Evolutionary conservation across 495 filamentous ascomycete genomes (phyloP).

Genomic region (Choiromyces venosus): DNA sequence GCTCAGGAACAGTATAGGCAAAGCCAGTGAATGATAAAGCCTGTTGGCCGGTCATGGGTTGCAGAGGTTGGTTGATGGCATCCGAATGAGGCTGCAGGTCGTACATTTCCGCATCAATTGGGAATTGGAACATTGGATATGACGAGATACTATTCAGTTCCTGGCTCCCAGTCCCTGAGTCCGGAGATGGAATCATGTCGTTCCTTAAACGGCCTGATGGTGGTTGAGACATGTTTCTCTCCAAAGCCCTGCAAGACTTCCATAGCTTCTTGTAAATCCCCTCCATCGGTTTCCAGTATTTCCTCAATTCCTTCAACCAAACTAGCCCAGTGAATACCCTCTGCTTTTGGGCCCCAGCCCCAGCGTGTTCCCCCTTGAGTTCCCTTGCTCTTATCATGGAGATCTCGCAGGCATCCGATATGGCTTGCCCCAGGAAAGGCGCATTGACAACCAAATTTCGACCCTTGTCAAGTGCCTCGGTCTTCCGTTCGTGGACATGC

Average conservation of each 20-base stretch:
- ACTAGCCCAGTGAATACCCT: slow-evolving; percentile 31
- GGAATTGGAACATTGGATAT: slow-evolving; percentile 30
- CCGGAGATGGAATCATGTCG: slow-evolving; percentile 32
- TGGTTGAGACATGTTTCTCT: slow-evolving; percentile 18
- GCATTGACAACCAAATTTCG: slow-evolving; percentile 37
- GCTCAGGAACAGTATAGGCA: slow-evolving; percentile 18
- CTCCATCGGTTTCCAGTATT: slow-evolving; percentile 41
- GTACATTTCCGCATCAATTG: slow-evolving; percentile 29
- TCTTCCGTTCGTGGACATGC: slow-evolving; percentile 34
- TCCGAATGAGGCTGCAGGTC: slow-evolving; percentile 28
- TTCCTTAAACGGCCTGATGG: slow-evolving; percentile 23
- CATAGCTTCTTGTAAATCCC: slow-evolving; percentile 39
- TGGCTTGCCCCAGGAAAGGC: slow-evolving; percentile 42
- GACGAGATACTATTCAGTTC: slow-evolving; percentile 15
- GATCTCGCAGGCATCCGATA: slow-evolving; percentile 41
- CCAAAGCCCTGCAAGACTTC: slow-evolving; percentile 20
- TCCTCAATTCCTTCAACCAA: slow-evolving; percentile 40
- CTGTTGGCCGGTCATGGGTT: slow-evolving; percentile 8
- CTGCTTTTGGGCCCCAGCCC: slow-evolving; percentile 29
- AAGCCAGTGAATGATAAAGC: slow-evolving; percentile 2
- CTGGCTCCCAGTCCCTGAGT: slow-evolving; percentile 28
- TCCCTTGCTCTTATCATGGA: slow-evolving; percentile 38
- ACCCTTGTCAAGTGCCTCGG: slow-evolving; percentile 18
- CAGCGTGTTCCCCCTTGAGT: slow-evolving; percentile 29
- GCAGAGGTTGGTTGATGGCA: slow-evolving; percentile 11